Conservation (phyloP, 495 filamentous ascomycete species). For the Neurospora sp. region DNA sequence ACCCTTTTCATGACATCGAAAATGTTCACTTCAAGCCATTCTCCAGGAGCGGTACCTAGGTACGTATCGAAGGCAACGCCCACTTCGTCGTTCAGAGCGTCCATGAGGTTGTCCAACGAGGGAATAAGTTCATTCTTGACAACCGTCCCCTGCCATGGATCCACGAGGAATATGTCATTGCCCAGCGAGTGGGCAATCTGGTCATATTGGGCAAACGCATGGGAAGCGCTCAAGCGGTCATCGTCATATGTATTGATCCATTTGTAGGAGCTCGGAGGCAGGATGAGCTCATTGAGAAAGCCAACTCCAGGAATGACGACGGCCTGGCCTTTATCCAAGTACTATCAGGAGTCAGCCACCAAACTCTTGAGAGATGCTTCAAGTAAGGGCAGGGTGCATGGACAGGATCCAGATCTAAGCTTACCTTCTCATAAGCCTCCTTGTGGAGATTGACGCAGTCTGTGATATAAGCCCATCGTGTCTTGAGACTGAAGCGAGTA, state of each 20-base stretch:
- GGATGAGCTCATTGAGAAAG: constrained; percentile 23
- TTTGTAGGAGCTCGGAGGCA: constrained; percentile 9
- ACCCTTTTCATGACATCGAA: constrained; percentile 21
- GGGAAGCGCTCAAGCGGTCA: constrained; percentile 2
- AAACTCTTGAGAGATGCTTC: background rate
- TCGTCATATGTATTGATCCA: constrained; percentile 16
- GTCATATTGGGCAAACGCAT: constrained; percentile 4
- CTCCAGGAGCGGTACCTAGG: constrained; percentile 7
- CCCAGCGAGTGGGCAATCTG: constrained; percentile 10
- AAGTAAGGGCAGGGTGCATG: background rate
- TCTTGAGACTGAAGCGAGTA: constrained; percentile 15
- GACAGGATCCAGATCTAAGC: background rate
- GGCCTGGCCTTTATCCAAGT: constrained; percentile 22
- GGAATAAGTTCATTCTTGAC: constrained; percentile 17
- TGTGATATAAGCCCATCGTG: background rate
- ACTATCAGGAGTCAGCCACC: constrained; percentile 7
- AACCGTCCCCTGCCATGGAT: constrained; percentile 10
- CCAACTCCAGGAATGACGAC: constrained; percentile 27
- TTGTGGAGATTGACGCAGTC: constrained; percentile 13
- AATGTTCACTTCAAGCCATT: constrained; percentile 16
- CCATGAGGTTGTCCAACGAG: constrained; percentile 10
- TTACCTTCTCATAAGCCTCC: constrained; percentile 21
- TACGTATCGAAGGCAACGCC: constrained; percentile 10
- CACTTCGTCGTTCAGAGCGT: constrained; percentile 14
- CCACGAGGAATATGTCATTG: background rate